A percentile compares a stretch with the other conserved stretches of the same genome.
These are phyloP conservation scores for Starmerella apis DNA, from an alignment of 805 yeast genomes.

Conservation along the genomic window DNA sequence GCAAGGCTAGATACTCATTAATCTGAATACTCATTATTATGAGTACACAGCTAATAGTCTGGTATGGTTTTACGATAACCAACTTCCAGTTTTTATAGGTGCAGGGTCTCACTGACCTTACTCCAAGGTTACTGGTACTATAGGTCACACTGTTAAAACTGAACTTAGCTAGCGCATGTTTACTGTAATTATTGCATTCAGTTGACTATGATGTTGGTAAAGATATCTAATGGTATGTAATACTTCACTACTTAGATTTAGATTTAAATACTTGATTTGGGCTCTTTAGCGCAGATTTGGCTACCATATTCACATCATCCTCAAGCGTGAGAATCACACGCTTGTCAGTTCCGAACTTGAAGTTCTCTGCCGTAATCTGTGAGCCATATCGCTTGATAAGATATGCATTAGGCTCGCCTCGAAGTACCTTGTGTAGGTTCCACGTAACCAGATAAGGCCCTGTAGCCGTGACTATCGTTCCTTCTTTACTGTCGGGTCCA, in stretches of 20 bases:
- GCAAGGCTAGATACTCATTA: no score
- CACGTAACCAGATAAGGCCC: slow-evolving; percentile 79
- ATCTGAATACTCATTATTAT: neutral
- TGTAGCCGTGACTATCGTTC: slow-evolving; percentile 61
- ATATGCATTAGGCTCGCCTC: slow-evolving; percentile 47
- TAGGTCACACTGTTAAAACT: no score
- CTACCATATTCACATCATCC: slow-evolving; percentile 66
- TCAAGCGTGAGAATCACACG: slow-evolving; percentile 64
- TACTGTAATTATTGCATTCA: no score
- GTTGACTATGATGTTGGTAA: no score
- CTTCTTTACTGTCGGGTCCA: slow-evolving; percentile 53
- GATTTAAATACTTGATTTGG: slow-evolving; percentile 36
- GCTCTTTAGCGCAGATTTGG: slow-evolving; percentile 46
- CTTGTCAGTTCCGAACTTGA: slow-evolving; percentile 60
- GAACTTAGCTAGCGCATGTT: no score
- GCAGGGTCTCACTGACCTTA: no score
- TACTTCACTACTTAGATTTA: neutral
- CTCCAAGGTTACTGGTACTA: no score
- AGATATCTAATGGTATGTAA: no score
- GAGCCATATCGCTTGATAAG: slow-evolving; percentile 52
- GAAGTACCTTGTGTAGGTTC: slow-evolving; percentile 53
- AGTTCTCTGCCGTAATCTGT: slow-evolving; percentile 63
- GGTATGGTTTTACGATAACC: no score
- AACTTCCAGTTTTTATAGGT: no score
- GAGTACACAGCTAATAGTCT: no score